Evolutionary conservation across 441 rosid genomes (phyloP).

Genomic region (Corymbia calophylla): DNA sequence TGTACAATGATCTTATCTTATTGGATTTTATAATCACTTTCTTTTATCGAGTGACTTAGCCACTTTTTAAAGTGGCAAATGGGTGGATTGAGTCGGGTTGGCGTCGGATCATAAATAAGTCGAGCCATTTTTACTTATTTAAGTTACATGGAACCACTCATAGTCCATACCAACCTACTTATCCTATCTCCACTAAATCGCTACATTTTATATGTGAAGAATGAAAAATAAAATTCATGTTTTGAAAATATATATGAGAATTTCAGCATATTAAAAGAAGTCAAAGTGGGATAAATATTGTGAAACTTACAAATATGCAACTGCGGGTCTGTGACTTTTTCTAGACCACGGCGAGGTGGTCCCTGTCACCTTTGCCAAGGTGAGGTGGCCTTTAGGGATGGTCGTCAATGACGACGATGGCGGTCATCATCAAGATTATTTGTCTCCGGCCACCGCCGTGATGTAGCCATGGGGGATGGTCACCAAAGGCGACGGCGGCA

Average conservation of each 20-base stretch:
- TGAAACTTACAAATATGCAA: background rate
- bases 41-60: background rate
- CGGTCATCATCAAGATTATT: background rate
- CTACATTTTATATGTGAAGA: background rate
- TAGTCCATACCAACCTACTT: background rate
- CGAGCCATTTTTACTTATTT: background rate
- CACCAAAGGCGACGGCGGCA: background rate
- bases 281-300: background rate
- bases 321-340: background rate
- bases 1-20: background rate
- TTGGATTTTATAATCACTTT: background rate
- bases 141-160: background rate
- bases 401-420: background rate
- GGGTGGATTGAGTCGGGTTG: fast-evolving
- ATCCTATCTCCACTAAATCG: background rate
- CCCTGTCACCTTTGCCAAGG: background rate
- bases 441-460: background rate
- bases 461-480: background rate
- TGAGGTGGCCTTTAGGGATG: background rate
- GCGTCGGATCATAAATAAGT: background rate
- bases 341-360: background rate
- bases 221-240: background rate
- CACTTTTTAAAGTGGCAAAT: background rate
- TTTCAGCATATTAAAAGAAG: background rate
- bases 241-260: background rate